These are phyloP conservation scores for Volvariella volvacea DNA, from an alignment of 1,284 basidiomycete genomes.

Conservation along the genomic window DNA sequence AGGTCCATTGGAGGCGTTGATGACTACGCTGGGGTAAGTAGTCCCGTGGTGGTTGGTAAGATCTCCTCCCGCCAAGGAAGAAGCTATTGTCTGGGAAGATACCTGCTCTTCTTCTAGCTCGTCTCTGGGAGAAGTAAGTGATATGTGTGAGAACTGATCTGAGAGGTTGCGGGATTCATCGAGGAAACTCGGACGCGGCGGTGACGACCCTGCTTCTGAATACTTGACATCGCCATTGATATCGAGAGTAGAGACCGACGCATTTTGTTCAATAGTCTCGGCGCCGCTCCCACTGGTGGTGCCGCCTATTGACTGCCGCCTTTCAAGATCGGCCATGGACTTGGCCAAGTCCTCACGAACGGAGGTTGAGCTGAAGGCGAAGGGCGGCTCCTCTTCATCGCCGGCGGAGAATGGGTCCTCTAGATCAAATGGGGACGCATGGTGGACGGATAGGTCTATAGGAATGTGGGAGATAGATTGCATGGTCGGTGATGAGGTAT, in stretches of 20 bases:
- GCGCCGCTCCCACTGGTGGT: slow-evolving; percentile 15
- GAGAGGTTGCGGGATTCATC: slow-evolving; percentile 19
- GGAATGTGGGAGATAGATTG: slow-evolving; percentile 12
- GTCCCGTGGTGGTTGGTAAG: slow-evolving; percentile 12
- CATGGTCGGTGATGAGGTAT: slow-evolving; percentile 9
- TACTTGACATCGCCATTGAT: slow-evolving; percentile 29
- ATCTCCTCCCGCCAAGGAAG: slow-evolving; percentile 8
- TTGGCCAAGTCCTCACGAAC: slow-evolving; percentile 51
- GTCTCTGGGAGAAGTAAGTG: slow-evolving; percentile 24
- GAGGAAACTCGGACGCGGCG: slow-evolving; percentile 15
- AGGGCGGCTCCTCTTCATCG: slow-evolving; percentile 40
- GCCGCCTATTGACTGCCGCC: slow-evolving; percentile 14
- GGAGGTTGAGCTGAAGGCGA: slow-evolving; percentile 48
- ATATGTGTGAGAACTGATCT: slow-evolving; percentile 37
- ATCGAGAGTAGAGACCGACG: slow-evolving; percentile 52
- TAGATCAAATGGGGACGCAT: slow-evolving; percentile 34
- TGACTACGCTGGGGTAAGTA: slow-evolving; percentile 40
- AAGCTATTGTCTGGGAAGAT: not conserved
- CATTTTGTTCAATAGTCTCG: slow-evolving; percentile 28
- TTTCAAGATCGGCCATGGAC: slow-evolving; percentile 21
- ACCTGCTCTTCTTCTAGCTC: slow-evolving; percentile 10
- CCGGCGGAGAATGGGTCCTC: slow-evolving; percentile 65
- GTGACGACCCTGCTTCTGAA: slow-evolving; percentile 18
- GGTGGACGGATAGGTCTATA: slow-evolving; percentile 17
- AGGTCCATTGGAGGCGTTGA: slow-evolving; percentile 27